These are phyloP conservation scores for Wickerhamiella galacta DNA, from an alignment of 805 yeast genomes.

Conservation along the genomic window DNA sequence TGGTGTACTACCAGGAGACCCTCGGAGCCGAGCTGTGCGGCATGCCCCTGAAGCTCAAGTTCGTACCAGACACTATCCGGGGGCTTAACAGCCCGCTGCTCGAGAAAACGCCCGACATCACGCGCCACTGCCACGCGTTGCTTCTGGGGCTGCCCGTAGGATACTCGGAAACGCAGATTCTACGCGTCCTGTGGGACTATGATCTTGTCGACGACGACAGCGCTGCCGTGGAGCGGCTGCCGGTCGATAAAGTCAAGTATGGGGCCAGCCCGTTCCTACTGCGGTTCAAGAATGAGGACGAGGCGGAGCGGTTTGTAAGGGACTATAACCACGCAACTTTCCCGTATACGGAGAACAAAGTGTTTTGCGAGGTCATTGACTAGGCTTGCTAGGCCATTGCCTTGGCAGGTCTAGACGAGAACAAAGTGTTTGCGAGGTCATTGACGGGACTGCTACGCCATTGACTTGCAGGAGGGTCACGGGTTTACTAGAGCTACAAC, in stretches of 20 bases:
- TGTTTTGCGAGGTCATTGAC: slow-evolving; percentile 20
- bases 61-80: slow-evolving; percentile 23
- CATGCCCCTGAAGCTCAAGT: slow-evolving; percentile 28
- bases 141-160: slow-evolving; percentile 20
- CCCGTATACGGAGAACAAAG: slow-evolving; percentile 16
- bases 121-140: slow-evolving; percentile 17
- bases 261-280: slow-evolving; percentile 21
- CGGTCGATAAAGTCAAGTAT: slow-evolving; percentile 17
- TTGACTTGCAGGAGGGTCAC: no score
- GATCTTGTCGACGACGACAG: slow-evolving; percentile 20
- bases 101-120: slow-evolving; percentile 13
- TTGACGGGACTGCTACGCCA: no score
- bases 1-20: slow-evolving; percentile 36
- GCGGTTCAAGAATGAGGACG: slow-evolving; percentile 18
- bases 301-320: slow-evolving; percentile 18
- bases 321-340: slow-evolving; percentile 17
- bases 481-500: no score
- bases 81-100: slow-evolving; percentile 16
- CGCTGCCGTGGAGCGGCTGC: slow-evolving; percentile 19
- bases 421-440: no score
- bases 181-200: slow-evolving; percentile 21
- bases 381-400: slow-evolving; percentile 8
- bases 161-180: slow-evolving; percentile 10
- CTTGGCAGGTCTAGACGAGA: no score
- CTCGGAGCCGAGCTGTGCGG: slow-evolving; percentile 36